Evolutionary conservation across 306 rosid species (phyloP).

Genomic region (Cicer cuneatum): DNA sequence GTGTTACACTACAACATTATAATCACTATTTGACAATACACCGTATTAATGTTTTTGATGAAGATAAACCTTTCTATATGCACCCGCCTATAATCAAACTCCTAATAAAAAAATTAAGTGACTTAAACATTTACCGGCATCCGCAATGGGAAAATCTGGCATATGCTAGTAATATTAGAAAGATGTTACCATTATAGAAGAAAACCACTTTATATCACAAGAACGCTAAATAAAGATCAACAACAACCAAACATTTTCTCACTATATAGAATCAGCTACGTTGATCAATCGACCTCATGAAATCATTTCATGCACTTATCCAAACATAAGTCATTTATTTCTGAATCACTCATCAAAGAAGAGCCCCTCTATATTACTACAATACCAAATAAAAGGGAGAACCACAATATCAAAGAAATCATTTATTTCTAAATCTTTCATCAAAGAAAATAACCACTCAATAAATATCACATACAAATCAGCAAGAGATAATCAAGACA

Average conservation of each 20-base stretch:
- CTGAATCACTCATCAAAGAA: neutral
- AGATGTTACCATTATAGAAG: neutral
- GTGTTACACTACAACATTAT: no score
- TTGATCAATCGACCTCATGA: neutral
- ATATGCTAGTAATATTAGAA: neutral
- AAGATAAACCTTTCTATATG: no score
- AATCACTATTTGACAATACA: no score
- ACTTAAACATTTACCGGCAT: no score
- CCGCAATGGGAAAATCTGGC: neutral
- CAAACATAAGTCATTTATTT: neutral
- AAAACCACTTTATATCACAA: neutral
- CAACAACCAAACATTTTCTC: neutral
- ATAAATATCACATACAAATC: constrained; percentile 31
- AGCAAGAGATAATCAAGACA: neutral
- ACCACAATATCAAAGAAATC: neutral
- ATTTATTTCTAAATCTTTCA: neutral
- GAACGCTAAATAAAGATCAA: neutral
- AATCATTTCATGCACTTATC: neutral
- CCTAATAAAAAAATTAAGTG: no score
- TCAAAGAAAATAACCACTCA: neutral
- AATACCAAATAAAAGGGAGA: no score
- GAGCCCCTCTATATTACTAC: neutral
- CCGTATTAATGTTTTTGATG: no score
- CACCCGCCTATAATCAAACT: no score
- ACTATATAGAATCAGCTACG: no score